These are phyloP conservation scores for Prunella vulgaris DNA, from an alignment of 257 asterid species.

Conservation along the genomic window DNA sequence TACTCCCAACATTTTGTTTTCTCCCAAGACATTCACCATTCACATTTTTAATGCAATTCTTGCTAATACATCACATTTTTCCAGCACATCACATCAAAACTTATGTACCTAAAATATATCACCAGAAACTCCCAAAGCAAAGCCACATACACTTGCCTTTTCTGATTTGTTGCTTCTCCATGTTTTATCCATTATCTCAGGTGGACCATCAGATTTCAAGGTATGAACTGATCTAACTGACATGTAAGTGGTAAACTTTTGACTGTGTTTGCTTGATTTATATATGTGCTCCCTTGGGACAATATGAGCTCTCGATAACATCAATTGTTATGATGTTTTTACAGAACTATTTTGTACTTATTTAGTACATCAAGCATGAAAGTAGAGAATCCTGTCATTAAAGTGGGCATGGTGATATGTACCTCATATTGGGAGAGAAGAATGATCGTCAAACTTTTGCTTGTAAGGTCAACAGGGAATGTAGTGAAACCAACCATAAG, in stretches of 20 bases:
- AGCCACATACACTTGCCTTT: neutral
- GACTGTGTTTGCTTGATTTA: constrained; percentile 13
- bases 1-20: neutral
- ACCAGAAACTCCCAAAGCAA: neutral
- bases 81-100: neutral
- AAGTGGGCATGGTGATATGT: constrained; percentile 9
- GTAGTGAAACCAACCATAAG: constrained; percentile 16
- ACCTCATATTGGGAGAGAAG: constrained; percentile 11
- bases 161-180: constrained; percentile 17
- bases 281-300: constrained; percentile 2
- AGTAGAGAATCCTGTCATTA: constrained; percentile 7
- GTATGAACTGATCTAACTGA: constrained; percentile 58
- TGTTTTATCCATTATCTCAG: constrained; percentile 31
- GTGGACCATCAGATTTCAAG: constrained; percentile 65
- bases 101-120: neutral
- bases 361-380: constrained; percentile 17
- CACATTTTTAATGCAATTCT: neutral
- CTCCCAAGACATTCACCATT: neutral
- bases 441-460: constrained; percentile 18
- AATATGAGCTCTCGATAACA: constrained; percentile 10
- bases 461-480: constrained; percentile 9
- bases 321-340: constrained; percentile 16
- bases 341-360: constrained; percentile 15
- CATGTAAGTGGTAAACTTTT: constrained; percentile 41
- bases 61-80: neutral